phyloP scores from a whole-genome alignment of 2,329 filamentous ascomycete species.

The Botrytis hyacinthi region DNA sequence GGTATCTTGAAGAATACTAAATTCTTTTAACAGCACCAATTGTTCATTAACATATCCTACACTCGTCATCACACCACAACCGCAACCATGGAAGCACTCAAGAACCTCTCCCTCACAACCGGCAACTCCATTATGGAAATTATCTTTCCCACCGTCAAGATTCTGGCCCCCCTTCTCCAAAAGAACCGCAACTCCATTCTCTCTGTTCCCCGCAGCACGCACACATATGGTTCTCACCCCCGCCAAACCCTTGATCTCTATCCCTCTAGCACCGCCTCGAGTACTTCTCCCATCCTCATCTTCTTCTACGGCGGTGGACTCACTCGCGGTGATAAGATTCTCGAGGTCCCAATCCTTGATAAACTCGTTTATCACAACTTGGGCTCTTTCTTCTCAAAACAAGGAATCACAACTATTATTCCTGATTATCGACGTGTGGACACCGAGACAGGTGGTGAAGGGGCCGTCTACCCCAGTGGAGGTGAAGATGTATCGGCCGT shows the following conservation, averaged over 20 bases:
- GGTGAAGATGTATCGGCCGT: conserved; percentile 35
- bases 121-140: conserved; percentile 28
- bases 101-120: conserved; percentile 23
- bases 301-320: conserved; percentile 38
- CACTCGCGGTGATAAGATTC: conserved; percentile 32
- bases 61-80: neutral
- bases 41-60: neutral
- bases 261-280: conserved; percentile 20
- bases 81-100: conserved; percentile 30
- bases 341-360: conserved; percentile 22
- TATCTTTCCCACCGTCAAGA: conserved; percentile 31
- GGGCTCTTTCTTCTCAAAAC: conserved; percentile 34
- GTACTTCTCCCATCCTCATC: conserved; percentile 30
- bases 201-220: conserved; percentile 26
- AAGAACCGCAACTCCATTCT: conserved; percentile 31
- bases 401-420: conserved; percentile 32
- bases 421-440: conserved; percentile 37
- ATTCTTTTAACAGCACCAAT: neutral
- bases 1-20: too few species aligned
- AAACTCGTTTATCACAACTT: conserved; percentile 36
- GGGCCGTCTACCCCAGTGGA: conserved; percentile 33
- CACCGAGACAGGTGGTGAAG: conserved; percentile 30
- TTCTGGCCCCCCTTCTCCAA: conserved; percentile 31
- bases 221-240: conserved; percentile 34
- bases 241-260: conserved; percentile 38